Percentiles rank a stretch among this genome's conserved stretches.
These are phyloP conservation scores for Coffea canephora DNA, from an alignment of 257 asterid species.

Conservation along the genomic window DNA sequence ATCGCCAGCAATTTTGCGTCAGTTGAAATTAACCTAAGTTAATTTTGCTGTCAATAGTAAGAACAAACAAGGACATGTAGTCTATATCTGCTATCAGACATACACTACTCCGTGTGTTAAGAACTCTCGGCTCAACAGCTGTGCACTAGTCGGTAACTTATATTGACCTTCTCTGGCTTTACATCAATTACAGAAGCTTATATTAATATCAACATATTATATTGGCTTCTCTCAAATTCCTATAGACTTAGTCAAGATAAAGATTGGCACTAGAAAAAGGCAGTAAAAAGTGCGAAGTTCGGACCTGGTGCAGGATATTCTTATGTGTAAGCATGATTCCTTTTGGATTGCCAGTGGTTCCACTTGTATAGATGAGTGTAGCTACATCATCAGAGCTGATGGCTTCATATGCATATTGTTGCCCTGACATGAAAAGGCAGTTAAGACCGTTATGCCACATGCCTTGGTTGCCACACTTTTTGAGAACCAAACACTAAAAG, in stretches of 20 bases:
- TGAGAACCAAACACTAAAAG: background rate
- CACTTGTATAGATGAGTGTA: conserved; percentile 86
- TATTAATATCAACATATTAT: no score
- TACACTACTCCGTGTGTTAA: background rate
- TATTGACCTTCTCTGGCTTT: background rate
- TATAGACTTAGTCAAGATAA: background rate
- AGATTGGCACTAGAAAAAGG: background rate
- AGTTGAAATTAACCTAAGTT: no score
- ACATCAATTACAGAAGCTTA: background rate
- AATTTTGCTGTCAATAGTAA: background rate
- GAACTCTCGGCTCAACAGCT: background rate
- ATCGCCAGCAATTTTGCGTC: background rate
- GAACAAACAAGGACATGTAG: background rate
- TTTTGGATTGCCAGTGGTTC: conserved; percentile 94
- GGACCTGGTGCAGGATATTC: conserved; percentile 89
- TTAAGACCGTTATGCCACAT: conserved; percentile 7
- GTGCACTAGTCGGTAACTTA: background rate
- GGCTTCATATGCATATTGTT: conserved; percentile 51
- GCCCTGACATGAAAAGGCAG: conserved; percentile 41
- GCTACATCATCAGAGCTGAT: conserved; percentile 75
- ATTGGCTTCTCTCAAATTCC: no score
- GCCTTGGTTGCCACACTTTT: background rate
- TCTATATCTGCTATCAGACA: background rate
- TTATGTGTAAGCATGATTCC: conserved; percentile 95
- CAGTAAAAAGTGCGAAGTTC: conserved; percentile 14